Base-by-base conservation (phyloP, 768 basidiomycete genomes). In the Hydnum rufescens region DNA sequence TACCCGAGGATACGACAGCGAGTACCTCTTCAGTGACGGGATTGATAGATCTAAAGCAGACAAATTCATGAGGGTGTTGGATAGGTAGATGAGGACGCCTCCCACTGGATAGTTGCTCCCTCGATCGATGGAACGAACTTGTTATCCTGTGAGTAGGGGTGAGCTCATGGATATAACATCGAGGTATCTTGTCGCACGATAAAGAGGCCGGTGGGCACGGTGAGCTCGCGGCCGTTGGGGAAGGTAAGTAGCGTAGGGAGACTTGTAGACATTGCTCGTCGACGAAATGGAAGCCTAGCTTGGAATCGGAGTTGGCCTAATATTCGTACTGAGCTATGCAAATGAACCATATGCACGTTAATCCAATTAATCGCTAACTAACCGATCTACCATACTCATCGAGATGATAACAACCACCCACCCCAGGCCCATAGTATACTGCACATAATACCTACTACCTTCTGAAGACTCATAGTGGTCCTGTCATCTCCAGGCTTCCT, bases 21-120 rank as follows among this genome's bases (percentile, higher is more conserved):
- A 90, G 71, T 29, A 70, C 62, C 53, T 82, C 74, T 65, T 88
- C 87, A 3, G 82, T 89, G 0, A 82, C 73, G 22, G 87, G 87
- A 61, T 90, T 88, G 57, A 83, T 67, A n/a, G 74, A 74, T 28
- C 82, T 84, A 60, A 29, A 53, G 32, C 52, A 28, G 3, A 53
- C 23, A 32, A 25, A 22, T 36, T 3, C 8, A n/a, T 25, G 6
- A 3, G 22, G 26, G 42, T 28, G 19, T 32, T 29, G 26, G 31
- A 2, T 23, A 55, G 22, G 8, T 19, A 5, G 6, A 34, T 28
- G 16, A 42, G 25, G 23, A 23, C 23, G 32, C 29, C 6, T 16
- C 53, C n/a, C 23, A 55, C 55, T 55, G 31, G 32, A 55, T 44
- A 13, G 55, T 55, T 23, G 16, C 25, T 6, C 55, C 44, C 2